phyloP scores from a whole-genome alignment of 2,329 filamentous ascomycete species.

The Phialemonium atrogriseum region DNA sequence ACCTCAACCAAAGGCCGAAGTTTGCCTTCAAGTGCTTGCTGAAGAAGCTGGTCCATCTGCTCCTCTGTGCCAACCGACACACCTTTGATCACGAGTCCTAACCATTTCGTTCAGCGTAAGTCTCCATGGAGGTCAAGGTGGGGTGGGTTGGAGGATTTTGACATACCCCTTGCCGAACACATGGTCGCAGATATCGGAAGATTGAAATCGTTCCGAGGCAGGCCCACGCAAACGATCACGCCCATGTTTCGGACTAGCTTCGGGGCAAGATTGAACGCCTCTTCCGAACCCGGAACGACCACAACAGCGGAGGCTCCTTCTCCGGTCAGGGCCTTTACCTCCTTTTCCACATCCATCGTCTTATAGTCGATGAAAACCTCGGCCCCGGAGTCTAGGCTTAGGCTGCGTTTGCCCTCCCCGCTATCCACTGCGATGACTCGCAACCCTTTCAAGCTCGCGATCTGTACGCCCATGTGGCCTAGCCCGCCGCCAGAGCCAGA shows the following conservation, averaged over 20 bases:
- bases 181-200: constrained; percentile 1
- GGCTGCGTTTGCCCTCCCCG: constrained; percentile 7
- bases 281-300: constrained; percentile 1
- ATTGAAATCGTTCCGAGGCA: not conserved
- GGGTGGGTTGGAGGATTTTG: not conserved
- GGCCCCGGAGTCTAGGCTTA: not conserved
- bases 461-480: constrained; percentile 24
- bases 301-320: not conserved
- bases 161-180: not conserved
- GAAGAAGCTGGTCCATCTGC: constrained; percentile 1
- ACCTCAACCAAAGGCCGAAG: not conserved
- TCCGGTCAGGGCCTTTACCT: constrained; percentile 1
- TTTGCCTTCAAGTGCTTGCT: not conserved
- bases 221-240: not conserved
- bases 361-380: not conserved
- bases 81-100: constrained; percentile 1
- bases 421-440: constrained; percentile 21
- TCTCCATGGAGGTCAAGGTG: too few relatives aligned
- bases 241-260: constrained; percentile 1
- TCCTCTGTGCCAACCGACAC: not conserved
- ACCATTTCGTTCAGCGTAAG: too few relatives aligned
- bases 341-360: not conserved
- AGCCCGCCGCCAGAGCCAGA: constrained; percentile 22
- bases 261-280: constrained; percentile 2
- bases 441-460: constrained; percentile 13